phyloP scores from a whole-genome alignment of 2,329 filamentous ascomycete species.

The Aspergillus brunneoviolaceus region DNA sequence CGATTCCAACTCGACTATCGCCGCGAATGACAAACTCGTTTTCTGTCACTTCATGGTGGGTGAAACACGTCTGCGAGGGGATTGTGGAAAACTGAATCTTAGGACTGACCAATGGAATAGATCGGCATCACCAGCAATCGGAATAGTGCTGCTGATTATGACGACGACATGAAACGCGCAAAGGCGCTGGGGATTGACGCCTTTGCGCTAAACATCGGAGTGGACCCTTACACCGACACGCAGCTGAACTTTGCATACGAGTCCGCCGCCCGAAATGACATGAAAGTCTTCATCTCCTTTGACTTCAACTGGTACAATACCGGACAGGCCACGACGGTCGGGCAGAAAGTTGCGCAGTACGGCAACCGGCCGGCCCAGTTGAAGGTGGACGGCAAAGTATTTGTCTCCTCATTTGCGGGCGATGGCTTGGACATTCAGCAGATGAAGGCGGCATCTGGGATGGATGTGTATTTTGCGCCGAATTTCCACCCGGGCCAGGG shows the following conservation, averaged over 20 bases:
- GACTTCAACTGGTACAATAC: conserved; percentile 54
- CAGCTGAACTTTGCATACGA: conserved; percentile 52
- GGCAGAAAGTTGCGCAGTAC: conserved; percentile 50
- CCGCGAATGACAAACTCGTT: conserved; percentile 32
- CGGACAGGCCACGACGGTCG: conserved; percentile 42
- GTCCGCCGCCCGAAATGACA: conserved; percentile 47
- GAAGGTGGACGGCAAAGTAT: conserved; percentile 49
- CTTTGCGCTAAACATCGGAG: conserved; percentile 53
- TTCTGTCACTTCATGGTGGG: conserved; percentile 49
- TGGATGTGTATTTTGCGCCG: conserved; percentile 50
- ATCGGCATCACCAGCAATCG: conserved; percentile 49
- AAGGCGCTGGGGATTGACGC: conserved; percentile 48
- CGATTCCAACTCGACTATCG: conserved; percentile 2
- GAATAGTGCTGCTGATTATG: conserved; percentile 45
- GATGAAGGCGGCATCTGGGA: conserved; percentile 45
- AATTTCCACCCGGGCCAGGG: conserved; percentile 50
- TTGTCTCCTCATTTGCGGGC: conserved; percentile 56
- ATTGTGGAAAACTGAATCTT: background rate
- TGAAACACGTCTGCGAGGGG: background rate
- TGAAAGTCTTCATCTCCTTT: conserved; percentile 59
- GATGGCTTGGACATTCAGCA: conserved; percentile 48
- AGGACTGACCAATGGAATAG: conserved; percentile 24
- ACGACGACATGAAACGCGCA: conserved; percentile 49
- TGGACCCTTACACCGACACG: conserved; percentile 44
- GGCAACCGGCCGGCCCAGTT: conserved; percentile 48